phyloP scores from a whole-genome alignment of 345 rosid genomes.

The Erucastrum elatum region DNA sequence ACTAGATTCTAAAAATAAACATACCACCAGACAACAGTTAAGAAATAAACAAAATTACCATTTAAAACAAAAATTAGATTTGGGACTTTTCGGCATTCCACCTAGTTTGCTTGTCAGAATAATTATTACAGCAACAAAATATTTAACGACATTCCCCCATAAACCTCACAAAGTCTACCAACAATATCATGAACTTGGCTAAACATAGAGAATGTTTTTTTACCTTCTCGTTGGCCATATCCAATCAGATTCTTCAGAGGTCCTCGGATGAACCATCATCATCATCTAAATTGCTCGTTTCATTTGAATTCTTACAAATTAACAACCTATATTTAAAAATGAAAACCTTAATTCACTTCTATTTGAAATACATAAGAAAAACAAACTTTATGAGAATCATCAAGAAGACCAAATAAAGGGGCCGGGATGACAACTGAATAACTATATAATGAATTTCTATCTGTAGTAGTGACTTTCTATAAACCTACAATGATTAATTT shows the following conservation, averaged over 20 bases:
- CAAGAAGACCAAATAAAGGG: background rate
- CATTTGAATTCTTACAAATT: background rate
- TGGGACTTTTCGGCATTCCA: background rate
- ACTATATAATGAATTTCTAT: too few relatives aligned
- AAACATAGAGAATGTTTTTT: background rate
- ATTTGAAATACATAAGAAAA: background rate
- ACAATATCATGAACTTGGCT: background rate
- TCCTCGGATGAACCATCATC: background rate
- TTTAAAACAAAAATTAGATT: background rate
- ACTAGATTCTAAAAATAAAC: slow-evolving; percentile 18
- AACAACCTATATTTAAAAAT: background rate
- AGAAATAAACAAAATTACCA: background rate
- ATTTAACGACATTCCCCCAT: background rate
- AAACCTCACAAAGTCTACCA: background rate
- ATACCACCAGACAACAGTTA: slow-evolving; percentile 5
- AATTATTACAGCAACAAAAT: background rate
- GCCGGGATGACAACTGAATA: background rate
- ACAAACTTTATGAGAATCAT: background rate
- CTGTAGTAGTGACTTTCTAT: too few relatives aligned
- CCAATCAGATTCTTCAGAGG: background rate
- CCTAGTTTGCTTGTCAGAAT: background rate
- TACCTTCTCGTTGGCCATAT: background rate
- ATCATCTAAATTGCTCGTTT: background rate
- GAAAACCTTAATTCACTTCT: background rate
- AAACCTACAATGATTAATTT: too few relatives aligned